Evolutionary conservation across 768 basidiomycete genomes (phyloP).

Genomic region (Tulasnella sp.): DNA sequence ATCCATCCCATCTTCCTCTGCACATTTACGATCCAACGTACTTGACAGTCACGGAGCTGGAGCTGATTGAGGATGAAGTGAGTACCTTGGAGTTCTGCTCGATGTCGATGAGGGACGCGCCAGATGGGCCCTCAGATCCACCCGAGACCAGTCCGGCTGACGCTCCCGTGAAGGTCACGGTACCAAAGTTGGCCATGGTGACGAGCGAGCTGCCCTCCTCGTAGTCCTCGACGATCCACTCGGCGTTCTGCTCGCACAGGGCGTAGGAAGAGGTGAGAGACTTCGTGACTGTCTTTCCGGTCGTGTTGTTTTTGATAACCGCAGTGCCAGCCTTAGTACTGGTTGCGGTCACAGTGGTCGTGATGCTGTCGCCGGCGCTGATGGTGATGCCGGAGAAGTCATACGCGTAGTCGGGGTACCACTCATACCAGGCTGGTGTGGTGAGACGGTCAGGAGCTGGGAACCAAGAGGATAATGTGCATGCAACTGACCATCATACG

Average conservation of each 20-base stretch:
- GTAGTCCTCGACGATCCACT: constrained; percentile 23
- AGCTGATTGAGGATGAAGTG: constrained; percentile 24
- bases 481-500: constrained; percentile 25
- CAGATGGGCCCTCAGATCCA: constrained; percentile 20
- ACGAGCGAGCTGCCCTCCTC: constrained; percentile 22
- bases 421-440: constrained; percentile 20
- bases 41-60: background rate
- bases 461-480: too few relatives aligned
- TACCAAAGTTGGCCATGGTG: constrained; percentile 32
- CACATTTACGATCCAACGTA: too few relatives aligned
- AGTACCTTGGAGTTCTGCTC: background rate
- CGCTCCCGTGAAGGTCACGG: constrained; percentile 29
- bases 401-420: constrained; percentile 21
- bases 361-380: constrained; percentile 25
- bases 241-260: constrained; percentile 30
- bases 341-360: constrained; percentile 25
- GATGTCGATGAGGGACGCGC: constrained; percentile 22
- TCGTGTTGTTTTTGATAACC: constrained; percentile 24
- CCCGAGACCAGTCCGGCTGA: constrained; percentile 25
- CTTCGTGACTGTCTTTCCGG: constrained; percentile 25
- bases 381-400: constrained; percentile 28
- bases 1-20: too few relatives aligned
- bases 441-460: constrained; percentile 16
- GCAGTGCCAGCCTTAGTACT: constrained; percentile 23
- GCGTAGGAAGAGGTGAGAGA: constrained; percentile 25